Evolutionary conservation across 768 basidiomycete species (phyloP), one percentile per base, ranked within the genome.

Genomic region (Cyclocybe aegerita): DNA sequence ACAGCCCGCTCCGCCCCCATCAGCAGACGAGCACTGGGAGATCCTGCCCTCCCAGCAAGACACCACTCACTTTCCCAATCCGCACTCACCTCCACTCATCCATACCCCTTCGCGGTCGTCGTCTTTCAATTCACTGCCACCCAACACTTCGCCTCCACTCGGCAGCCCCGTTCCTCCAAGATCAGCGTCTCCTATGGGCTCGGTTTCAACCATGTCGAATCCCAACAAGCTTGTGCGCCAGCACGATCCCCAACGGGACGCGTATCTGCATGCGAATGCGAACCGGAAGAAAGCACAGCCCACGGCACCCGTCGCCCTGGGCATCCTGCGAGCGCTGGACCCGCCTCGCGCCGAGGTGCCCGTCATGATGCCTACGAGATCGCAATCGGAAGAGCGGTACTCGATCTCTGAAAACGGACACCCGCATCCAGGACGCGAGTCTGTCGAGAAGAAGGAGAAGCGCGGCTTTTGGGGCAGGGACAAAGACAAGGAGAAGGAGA

Each of bases 301-400:
- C 6, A 54, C 64, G 46, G 65, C 70, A 1, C 70, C 70, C 1
- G 72, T 67, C 8, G 79, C 82, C 0, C 63, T 85, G 10, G 79
- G 77, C 14, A 84, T 87, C 39, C 70, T 88, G 48, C 73, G 71
- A 40, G 75, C 88, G 2, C 70, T 90, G 11, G 86, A 90, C 48
- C 85, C 88, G 0, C 74, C 69, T 0, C 57, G 59, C 7, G 17
- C 55, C 7, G 54, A 49, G 12, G 49, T 44, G 7, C 68, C 51
- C 53, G 62, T 45, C 63, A 72, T 14, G 34, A 52, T 59, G 66
- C 44, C 62, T 10, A 74, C 67, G 32, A 60, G 53, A 38, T 53
- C 66, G 0, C 55, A 60, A 9, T 70, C 70, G 6, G 72, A 75
- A 43, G 68, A 75, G 39, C 62, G 67, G 4, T 53, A 61, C 16